Percentiles rank a stretch among this genome's conserved stretches.
Conservation (phyloP, 1,284 basidiomycete genomes). For the Leccinum pachyderme region DNA sequence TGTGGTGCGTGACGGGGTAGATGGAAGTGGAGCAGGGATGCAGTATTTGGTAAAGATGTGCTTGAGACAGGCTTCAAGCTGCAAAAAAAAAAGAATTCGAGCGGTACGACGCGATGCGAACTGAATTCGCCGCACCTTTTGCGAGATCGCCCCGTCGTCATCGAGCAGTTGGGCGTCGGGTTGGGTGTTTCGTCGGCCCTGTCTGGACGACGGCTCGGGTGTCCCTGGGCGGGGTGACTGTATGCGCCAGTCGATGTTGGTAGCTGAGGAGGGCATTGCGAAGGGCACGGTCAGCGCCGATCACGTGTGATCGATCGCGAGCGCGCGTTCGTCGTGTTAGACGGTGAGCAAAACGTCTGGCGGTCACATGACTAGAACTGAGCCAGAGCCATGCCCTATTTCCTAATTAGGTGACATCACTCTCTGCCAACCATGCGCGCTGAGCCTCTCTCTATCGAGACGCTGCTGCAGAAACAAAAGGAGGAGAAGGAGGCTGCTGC, state of each 20-base stretch:
- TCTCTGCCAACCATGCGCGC: conserved; percentile 22
- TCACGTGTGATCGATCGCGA: conserved; percentile 24
- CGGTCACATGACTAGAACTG: conserved; percentile 20
- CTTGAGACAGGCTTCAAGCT: conserved; percentile 64
- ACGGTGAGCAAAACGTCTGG: conserved; percentile 19
- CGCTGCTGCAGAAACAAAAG: conserved; percentile 81
- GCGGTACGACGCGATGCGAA: neutral
- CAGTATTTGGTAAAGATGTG: conserved; percentile 77
- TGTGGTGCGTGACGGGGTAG: conserved; percentile 13
- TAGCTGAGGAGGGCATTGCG: conserved; percentile 16
- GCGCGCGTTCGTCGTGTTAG: conserved; percentile 26
- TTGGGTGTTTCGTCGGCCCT: conserved; percentile 52
- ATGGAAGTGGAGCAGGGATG: conserved; percentile 43
- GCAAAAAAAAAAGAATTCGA: neutral
- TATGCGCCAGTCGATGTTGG: conserved; percentile 29
- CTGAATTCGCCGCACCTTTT: conserved; percentile 43
- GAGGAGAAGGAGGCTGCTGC: conserved; percentile 85
- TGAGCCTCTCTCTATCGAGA: conserved; percentile 81
- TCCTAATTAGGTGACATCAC: conserved; percentile 18
- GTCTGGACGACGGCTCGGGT: conserved; percentile 57
- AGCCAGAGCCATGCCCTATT: neutral
- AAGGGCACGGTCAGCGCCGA: conserved; percentile 18
- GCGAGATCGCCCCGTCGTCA: conserved; percentile 63
- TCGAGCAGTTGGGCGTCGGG: conserved; percentile 51
- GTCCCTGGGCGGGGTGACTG: conserved; percentile 56